phyloP scores from a whole-genome alignment of 1,139 yeast species.

The Diutina pseudorugosa region DNA sequence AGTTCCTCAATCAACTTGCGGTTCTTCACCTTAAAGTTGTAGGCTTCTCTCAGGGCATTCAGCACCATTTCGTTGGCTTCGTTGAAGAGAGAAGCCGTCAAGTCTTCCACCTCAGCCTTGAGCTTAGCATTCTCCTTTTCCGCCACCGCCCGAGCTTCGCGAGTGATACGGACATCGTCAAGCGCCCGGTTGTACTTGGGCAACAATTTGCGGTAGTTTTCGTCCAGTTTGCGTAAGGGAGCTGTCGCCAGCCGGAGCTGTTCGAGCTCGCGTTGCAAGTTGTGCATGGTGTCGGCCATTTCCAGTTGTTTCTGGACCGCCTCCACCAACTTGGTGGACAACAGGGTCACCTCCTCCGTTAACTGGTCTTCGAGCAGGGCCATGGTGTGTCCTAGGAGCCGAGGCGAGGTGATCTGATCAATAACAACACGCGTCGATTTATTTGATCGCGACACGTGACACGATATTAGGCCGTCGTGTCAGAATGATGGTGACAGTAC shows the following conservation, averaged over 20 bases:
- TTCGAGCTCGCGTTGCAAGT: slow-evolving; percentile 11
- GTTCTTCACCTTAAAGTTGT: slow-evolving; percentile 33
- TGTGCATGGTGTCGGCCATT: slow-evolving; percentile 31
- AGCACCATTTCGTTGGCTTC: slow-evolving; percentile 77
- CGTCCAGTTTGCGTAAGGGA: neutral
- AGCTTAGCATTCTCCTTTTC: slow-evolving; percentile 48
- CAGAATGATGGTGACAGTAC: too few species aligned
- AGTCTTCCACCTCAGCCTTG: slow-evolving; percentile 63
- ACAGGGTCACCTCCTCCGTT: slow-evolving; percentile 34
- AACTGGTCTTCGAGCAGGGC: slow-evolving; percentile 3
- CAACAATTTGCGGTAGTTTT: slow-evolving; percentile 9
- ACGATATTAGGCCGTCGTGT: neutral
- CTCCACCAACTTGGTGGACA: slow-evolving; percentile 49
- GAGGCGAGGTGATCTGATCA: neutral
- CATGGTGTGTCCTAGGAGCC: neutral
- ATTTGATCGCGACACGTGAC: neutral
- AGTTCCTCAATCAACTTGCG: slow-evolving; percentile 36
- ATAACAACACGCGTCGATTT: neutral
- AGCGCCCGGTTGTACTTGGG: slow-evolving; percentile 17
- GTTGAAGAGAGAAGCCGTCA: slow-evolving; percentile 61
- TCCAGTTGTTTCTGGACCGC: slow-evolving; percentile 48
- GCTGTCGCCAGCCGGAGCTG: neutral
- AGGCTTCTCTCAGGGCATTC: slow-evolving; percentile 51
- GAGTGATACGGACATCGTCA: slow-evolving; percentile 17
- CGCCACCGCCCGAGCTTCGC: slow-evolving; percentile 29